These are phyloP conservation scores for Pezicula carpinea DNA, from an alignment of 2,329 filamentous ascomycete genomes.

Conservation along the genomic window DNA sequence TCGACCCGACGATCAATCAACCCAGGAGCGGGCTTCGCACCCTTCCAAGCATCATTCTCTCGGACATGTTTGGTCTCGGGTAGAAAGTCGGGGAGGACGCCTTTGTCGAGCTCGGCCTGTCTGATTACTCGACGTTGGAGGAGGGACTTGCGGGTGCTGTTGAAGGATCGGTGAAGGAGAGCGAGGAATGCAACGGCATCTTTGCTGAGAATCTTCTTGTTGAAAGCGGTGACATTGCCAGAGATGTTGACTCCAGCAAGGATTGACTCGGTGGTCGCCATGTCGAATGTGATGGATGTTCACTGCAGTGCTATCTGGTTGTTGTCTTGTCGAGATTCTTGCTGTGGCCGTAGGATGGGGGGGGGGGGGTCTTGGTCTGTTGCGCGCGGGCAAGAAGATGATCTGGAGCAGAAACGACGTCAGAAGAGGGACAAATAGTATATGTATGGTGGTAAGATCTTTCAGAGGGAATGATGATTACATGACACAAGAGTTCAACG, in stretches of 20 bases:
- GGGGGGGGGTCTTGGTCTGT: slow-evolving; percentile 3
- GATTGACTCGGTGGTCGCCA: slow-evolving; percentile 69
- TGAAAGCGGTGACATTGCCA: slow-evolving; percentile 70
- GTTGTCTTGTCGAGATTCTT: neutral
- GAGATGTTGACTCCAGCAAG: slow-evolving; percentile 86
- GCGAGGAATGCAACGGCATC: slow-evolving; percentile 89
- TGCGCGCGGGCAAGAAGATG: slow-evolving; percentile 3
- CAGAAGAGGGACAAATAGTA: neutral
- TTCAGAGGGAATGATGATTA: neutral
- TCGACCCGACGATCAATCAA: slow-evolving; percentile 91
- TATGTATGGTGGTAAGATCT: neutral
- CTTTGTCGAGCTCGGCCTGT: slow-evolving; percentile 90
- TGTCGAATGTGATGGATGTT: slow-evolving; percentile 28
- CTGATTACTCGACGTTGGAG: slow-evolving; percentile 81
- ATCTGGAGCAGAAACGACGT: neutral
- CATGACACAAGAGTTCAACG: neutral
- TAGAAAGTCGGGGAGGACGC: slow-evolving; percentile 85
- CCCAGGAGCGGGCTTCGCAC: slow-evolving; percentile 84
- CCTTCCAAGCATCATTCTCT: slow-evolving; percentile 90
- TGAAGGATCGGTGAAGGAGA: slow-evolving; percentile 92
- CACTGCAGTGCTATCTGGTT: slow-evolving; percentile 1
- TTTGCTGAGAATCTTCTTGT: slow-evolving; percentile 88
- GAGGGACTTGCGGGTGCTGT: slow-evolving; percentile 79
- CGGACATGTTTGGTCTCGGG: slow-evolving; percentile 94
- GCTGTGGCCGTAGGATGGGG: neutral